Conservation (phyloP, 1,284 basidiomycete genomes). For the Neolentinus lepideus region DNA sequence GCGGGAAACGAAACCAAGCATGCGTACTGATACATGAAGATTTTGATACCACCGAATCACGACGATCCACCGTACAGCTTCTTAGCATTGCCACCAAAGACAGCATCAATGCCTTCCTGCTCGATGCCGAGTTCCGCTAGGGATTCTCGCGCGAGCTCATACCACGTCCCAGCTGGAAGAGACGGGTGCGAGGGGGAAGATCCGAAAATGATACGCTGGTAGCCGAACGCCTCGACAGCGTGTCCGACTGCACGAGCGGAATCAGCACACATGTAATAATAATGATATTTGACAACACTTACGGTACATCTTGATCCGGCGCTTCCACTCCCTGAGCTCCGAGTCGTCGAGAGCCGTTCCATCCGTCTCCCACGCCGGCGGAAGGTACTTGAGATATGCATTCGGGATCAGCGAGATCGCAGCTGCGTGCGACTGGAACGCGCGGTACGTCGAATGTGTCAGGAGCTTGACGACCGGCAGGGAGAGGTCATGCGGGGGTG, state of each 20-base stretch:
- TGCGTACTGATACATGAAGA: too few relatives aligned
- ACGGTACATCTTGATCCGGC: slow-evolving; percentile 86
- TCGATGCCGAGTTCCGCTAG: slow-evolving; percentile 81
- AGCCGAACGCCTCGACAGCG: slow-evolving; percentile 61
- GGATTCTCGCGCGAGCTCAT: slow-evolving; percentile 71
- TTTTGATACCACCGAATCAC: neutral
- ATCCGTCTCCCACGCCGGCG: slow-evolving; percentile 62
- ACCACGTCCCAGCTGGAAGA: slow-evolving; percentile 62
- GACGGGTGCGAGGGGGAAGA: slow-evolving; percentile 38
- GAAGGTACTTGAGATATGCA: slow-evolving; percentile 72
- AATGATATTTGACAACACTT: slow-evolving; percentile 28
- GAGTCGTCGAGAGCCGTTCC: slow-evolving; percentile 38
- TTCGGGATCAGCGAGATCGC: slow-evolving; percentile 72
- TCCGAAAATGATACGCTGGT: slow-evolving; percentile 50
- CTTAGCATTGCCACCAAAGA: slow-evolving; percentile 63
- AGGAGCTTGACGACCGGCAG: slow-evolving; percentile 72
- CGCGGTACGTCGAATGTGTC: slow-evolving; percentile 64
- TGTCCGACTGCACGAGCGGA: slow-evolving; percentile 51
- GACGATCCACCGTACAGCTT: slow-evolving; percentile 41
- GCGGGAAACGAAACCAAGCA: neutral
- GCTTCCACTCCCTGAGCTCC: slow-evolving; percentile 68
- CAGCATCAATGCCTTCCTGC: slow-evolving; percentile 66
- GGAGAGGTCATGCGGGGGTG: slow-evolving; percentile 72
- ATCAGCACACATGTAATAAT: slow-evolving; percentile 9
- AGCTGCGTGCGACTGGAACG: slow-evolving; percentile 70